Evolutionary conservation across 768 basidiomycete genomes (phyloP), one percentile per base, ranked within the genome.

Genomic region (Coprinopsis strossmayeri): DNA sequence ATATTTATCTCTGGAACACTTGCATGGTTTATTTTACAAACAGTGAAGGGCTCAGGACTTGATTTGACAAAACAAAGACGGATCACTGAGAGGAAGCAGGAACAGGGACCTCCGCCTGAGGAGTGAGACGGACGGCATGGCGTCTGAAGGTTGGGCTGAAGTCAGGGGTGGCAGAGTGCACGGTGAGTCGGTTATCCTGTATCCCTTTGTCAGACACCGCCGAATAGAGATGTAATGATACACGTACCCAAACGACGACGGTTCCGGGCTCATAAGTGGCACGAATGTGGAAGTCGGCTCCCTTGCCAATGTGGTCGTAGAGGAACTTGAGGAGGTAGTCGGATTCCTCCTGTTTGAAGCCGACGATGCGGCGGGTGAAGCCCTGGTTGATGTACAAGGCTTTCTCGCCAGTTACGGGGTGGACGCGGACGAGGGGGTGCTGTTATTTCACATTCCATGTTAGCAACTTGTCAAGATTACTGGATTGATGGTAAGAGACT

Each of bases 401-500:
- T 62, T 82, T 80, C 58, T 80, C 74, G n/a, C 78, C 78, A 0
- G 81, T 82, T 1, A 73, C 76, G 15, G 81, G 81, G 59, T 82
- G 81, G 12, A 68, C 63, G 49, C 80, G 74, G 50, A 82, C 78
- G 55, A 79, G 46, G 3, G 77, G 76, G 60, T 78, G 79, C 72
- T 74, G 53, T 32, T 38, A 18, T n/a, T n/a, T n/a, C n/a, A n/a
- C n/a, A n/a, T n/a, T n/a, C n/a, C n/a, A n/a, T n/a, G n/a, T n/a
- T n/a, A n/a, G n/a, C n/a, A n/a, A n/a, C n/a, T n/a, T n/a, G n/a
- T n/a, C n/a, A n/a, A n/a, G n/a, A n/a, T n/a, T n/a, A n/a, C n/a
- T n/a, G n/a, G n/a, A n/a, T n/a, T n/a, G n/a, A n/a, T n/a, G n/a
- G 30, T 32, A 32, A 32, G 15, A 32, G 30, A 7, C 30, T 7